A percentile compares a stretch with the other conserved stretches of the same genome.
Evolutionary conservation across 768 basidiomycete species (phyloP).

Genomic region (Coprinopsis cinerea): DNA sequence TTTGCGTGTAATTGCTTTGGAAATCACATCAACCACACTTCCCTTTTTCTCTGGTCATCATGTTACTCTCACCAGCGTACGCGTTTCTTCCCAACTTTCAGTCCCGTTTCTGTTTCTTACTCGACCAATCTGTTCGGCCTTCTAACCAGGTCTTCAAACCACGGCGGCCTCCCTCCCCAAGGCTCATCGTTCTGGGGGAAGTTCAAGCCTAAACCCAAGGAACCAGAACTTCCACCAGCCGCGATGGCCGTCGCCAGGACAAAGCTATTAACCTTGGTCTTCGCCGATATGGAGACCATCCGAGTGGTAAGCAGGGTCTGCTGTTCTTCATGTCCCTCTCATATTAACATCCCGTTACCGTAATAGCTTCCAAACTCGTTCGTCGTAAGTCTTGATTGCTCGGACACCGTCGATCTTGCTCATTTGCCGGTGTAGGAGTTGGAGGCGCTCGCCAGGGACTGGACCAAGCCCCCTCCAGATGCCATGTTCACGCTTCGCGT

Average conservation of each 20-base stretch:
- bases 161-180: constrained; percentile 50
- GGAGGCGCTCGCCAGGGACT: constrained; percentile 72
- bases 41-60: constrained; percentile 26
- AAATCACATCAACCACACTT: constrained; percentile 17
- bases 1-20: constrained; percentile 22
- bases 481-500: constrained; percentile 70
- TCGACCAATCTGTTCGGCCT: constrained; percentile 26
- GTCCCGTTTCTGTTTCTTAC: constrained; percentile 23
- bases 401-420: constrained; percentile 4
- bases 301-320: constrained; percentile 45
- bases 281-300: constrained; percentile 83
- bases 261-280: constrained; percentile 74
- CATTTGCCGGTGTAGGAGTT: constrained; percentile 52
- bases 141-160: constrained; percentile 55
- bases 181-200: constrained; percentile 51
- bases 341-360: not conserved
- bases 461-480: constrained; percentile 83
- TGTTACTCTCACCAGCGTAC: constrained; percentile 83
- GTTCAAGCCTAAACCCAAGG: constrained; percentile 68
- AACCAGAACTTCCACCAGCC: constrained; percentile 37
- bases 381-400: constrained; percentile 38
- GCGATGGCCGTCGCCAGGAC: constrained; percentile 65
- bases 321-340: not conserved
- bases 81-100: constrained; percentile 25
- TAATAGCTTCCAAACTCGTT: constrained; percentile 63